Evolutionary conservation across 2,329 filamentous ascomycete species (phyloP), one percentile per base, ranked within the genome.

Genomic region (Cladosporium oxysporum): DNA sequence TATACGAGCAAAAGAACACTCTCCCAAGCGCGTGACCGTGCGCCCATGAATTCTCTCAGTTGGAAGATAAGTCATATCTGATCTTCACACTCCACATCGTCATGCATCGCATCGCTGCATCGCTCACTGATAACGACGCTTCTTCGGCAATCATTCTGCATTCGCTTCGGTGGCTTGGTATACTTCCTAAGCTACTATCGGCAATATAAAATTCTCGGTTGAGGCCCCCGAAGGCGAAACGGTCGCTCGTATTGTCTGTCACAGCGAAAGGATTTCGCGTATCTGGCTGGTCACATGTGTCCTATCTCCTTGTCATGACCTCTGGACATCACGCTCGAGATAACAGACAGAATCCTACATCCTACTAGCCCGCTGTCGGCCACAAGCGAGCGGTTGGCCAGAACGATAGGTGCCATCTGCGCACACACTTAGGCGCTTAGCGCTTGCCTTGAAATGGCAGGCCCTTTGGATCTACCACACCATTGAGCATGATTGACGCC

Each of bases 371-470:
- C n/a, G 16, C 16, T 21, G 18, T 10, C 28, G 8, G 28, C 8
- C 28, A 18, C 28, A 29, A 18, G 28, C 28, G 10, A 33, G 52
- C 18, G 18, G 18, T 21, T 12, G 28, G 10, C 52, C 18, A n/a
- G 52, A 33, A 29, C 52, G 52, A 55, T 33, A 33, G 28, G 33
- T n/a, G 52, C 41, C 52, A 33, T 21, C 52, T 29, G 29, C 52
- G n/a, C 52, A 55, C 50, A 53, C 29, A 55, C 31, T n/a, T 3
- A 2, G 16, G 21, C 55, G 33, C 23, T n/a, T 35, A 58, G 55
- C 55, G 55, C 55, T 58, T 58, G 55, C n/a, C 55, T 58, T 21
- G 33, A 58, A 37, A 26, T 37, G 55, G 55, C 55, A 58, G 55
- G 55, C 55, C 33, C 31, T 58, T 23, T 35, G 16, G 31, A 37